phyloP scores from a whole-genome alignment of 2,329 filamentous ascomycete species.

The Fusarium sp. region DNA sequence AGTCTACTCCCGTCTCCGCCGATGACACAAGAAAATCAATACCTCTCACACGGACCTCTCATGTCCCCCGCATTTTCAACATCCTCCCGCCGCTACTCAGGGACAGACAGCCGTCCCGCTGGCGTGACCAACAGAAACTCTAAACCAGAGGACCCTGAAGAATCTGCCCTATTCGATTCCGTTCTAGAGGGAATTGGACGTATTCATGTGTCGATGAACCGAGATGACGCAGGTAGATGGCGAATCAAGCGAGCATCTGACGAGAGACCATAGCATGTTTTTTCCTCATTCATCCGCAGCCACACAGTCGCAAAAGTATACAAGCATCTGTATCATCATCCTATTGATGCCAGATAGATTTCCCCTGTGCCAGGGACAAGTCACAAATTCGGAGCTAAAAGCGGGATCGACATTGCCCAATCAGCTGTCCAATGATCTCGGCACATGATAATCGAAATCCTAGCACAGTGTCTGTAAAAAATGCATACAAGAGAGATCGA shows the following conservation, averaged over 20 bases:
- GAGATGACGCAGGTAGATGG: conserved; percentile 55
- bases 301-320: not conserved
- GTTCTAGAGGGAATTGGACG: conserved; percentile 52
- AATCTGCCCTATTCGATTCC: conserved; percentile 47
- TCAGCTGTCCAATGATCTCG: not conserved
- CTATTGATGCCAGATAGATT: not conserved
- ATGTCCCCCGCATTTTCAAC: conserved; percentile 16
- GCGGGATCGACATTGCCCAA: conserved; percentile 13
- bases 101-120: not conserved
- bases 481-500: not conserved
- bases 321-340: not conserved
- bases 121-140: not conserved
- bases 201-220: conserved; percentile 49
- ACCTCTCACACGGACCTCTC: conserved; percentile 6
- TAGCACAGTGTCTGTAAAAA: conserved; percentile 13
- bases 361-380: not conserved
- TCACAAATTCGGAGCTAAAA: not conserved
- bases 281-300: not conserved
- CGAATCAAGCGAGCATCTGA: conserved; percentile 47
- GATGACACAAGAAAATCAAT: conserved; percentile 27
- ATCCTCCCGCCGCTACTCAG: not conserved
- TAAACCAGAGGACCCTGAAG: conserved; percentile 33
- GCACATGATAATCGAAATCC: not conserved
- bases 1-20: conserved; percentile 40
- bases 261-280: conserved; percentile 31